Evolutionary conservation across 345 rosid genomes (phyloP).

Genomic region (Draba incana): DNA sequence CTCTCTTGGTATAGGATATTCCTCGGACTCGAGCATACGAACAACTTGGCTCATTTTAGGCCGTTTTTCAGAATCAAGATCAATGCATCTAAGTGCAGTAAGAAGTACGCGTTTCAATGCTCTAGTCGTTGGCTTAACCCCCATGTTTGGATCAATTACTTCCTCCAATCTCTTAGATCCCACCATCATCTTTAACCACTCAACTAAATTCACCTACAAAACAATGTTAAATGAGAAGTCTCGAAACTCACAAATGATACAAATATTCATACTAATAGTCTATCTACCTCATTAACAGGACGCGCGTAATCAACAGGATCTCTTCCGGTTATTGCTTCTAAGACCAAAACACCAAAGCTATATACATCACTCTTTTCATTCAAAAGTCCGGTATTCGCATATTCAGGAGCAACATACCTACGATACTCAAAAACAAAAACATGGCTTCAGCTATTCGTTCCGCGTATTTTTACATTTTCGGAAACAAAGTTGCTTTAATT

Average conservation of each 20-base stretch:
- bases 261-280: not conserved
- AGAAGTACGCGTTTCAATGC: constrained; percentile 84
- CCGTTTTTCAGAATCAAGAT: constrained; percentile 86
- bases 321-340: constrained; percentile 94
- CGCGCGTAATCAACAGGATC: constrained; percentile 98
- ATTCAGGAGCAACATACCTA: constrained; percentile 98
- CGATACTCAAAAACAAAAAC: constrained; percentile 29
- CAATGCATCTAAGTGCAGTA: constrained; percentile 94
- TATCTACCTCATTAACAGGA: constrained; percentile 70
- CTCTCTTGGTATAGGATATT: constrained; percentile 94
- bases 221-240: not conserved
- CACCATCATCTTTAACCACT: constrained; percentile 99
- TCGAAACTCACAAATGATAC: not conserved
- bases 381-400: constrained; percentile 93
- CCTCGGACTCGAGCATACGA: constrained; percentile 96
- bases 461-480: not conserved
- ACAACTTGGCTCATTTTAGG: constrained; percentile 98
- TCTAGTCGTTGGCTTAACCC: constrained; percentile 75
- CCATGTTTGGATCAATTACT: constrained; percentile 87
- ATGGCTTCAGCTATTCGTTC: constrained; percentile 8
- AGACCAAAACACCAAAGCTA: constrained; percentile 89
- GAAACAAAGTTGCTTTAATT: not conserved
- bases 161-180: constrained; percentile 82
- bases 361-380: constrained; percentile 99
- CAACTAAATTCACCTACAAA: constrained; percentile 87